Evolutionary conservation across 257 asterid genomes (phyloP).

Genomic region (Solanum dulcamara): DNA sequence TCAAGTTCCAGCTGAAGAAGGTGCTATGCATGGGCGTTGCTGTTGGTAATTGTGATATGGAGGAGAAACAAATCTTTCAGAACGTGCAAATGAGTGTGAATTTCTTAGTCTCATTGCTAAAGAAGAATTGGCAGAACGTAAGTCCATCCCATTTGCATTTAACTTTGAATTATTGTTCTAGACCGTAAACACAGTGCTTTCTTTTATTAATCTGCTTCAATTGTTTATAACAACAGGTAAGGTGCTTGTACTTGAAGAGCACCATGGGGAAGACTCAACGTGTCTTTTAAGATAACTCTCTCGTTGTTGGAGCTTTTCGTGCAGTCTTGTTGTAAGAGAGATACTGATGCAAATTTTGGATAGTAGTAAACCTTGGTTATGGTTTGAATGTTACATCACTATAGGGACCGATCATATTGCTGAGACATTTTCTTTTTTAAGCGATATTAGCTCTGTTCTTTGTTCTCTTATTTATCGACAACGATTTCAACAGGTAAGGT

Average conservation of each 20-base stretch:
- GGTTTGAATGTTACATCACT: not conserved
- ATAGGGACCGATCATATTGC: not conserved
- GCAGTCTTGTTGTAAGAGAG: not conserved
- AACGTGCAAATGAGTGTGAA: constrained; percentile 8
- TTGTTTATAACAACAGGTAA: constrained; percentile 3
- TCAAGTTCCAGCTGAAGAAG: constrained; percentile 1
- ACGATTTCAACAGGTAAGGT: too few species aligned
- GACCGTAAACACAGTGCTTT: not conserved
- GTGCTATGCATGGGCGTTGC: constrained; percentile 2
- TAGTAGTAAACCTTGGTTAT: not conserved
- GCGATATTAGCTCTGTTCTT: not conserved
- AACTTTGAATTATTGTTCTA: not conserved
- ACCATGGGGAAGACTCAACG: constrained; percentile 17
- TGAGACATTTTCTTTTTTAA: not conserved
- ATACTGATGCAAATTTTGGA: not conserved
- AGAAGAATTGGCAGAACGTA: constrained; percentile 13
- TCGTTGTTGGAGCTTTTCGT: not conserved
- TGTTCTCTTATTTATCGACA: not conserved
- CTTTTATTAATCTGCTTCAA: not conserved
- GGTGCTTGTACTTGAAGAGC: constrained; percentile 17
- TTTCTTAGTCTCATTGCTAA: constrained; percentile 2
- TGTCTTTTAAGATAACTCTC: not conserved
- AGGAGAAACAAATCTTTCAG: not conserved
- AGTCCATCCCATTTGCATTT: not conserved
- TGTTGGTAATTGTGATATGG: not conserved